Base-by-base conservation (phyloP, 768 basidiomycete species). In the Leccinum subgranulosum region DNA sequence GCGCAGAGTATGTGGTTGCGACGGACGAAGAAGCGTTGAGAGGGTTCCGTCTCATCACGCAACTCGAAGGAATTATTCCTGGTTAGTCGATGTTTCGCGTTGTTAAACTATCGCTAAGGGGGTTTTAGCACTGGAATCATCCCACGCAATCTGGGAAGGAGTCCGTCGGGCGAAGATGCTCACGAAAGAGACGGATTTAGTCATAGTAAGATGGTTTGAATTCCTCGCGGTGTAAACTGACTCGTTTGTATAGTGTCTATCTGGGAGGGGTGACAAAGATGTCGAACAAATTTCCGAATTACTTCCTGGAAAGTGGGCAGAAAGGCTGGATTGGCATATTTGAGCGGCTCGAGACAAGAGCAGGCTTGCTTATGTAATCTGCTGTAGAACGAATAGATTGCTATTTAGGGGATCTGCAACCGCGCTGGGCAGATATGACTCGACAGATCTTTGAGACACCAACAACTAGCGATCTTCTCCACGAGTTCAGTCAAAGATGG, bases 231-330 rank as follows among this genome's bases (percentile, higher is more conserved):
- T 28, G 15, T 17, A 3, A 43, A 43, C 58, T 66, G 23, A 65
- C 54, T 23, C 21, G 4, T 17, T 9, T 17, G 45, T 23, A 25
- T 58, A 95, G 92, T 97, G 94, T 67, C 77, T 98, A 52, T 95
- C 92, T 54, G 96, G 96, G 51, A 85, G 96, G 60, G 97, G 97
- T 17, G 94, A 98, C 74, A 98, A 98, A 74, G 96, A 99, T 68
- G 97, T 99, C 4, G 90, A 96, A 63, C 90, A 98, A 68, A 94
- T 99, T 56, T 94, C 90, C n/a, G 77, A 95, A 66, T 77, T 98
- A 41, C 79, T 99, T 55, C 96, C 96, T 11, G 82, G 82, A 55
- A 91, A 96, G 74, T 98, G 95, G 96, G 94, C 90, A 11, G 88
- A 97, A 66, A 86, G 75, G 64, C 81, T 98, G 34, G 90, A 95